Conservation (phyloP, 1,284 basidiomycete genomes). For the Trichosporon ovoides region DNA sequence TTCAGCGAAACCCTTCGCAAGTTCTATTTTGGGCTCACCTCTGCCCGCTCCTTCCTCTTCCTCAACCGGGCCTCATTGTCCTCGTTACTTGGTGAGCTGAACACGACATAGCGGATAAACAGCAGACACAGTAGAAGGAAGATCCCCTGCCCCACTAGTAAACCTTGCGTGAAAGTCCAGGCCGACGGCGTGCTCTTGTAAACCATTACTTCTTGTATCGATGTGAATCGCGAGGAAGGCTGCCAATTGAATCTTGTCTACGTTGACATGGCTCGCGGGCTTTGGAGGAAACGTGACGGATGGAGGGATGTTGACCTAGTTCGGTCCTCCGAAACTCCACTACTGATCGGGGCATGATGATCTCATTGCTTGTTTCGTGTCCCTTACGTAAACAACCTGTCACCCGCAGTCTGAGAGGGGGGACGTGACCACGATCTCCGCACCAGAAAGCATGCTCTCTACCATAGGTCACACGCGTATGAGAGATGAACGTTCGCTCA, state of each 20-base stretch:
- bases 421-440: too few species aligned
- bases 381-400: not conserved
- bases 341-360: not conserved
- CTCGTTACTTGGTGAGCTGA: slow-evolving; percentile 48
- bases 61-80: slow-evolving; percentile 34
- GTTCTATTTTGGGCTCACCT: slow-evolving; percentile 28
- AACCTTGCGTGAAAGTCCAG: slow-evolving; percentile 55
- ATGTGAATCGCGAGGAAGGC: not conserved
- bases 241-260: not conserved
- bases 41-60: slow-evolving; percentile 35
- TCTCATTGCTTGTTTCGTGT: not conserved
- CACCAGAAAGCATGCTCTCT: too few species aligned
- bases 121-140: slow-evolving; percentile 49
- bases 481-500: too few species aligned
- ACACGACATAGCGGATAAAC: slow-evolving; percentile 56
- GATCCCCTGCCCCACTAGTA: slow-evolving; percentile 54
- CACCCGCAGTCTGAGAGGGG: too few species aligned
- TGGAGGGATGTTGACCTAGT: not conserved
- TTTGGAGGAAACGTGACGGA: not conserved
- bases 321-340: not conserved
- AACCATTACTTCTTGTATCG: not conserved
- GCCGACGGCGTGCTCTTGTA: slow-evolving; percentile 8
- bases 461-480: too few species aligned
- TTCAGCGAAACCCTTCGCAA: not conserved
- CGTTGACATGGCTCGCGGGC: not conserved